phyloP scores from a whole-genome alignment of 139 green algal species.

The Coelastrella sp. region DNA sequence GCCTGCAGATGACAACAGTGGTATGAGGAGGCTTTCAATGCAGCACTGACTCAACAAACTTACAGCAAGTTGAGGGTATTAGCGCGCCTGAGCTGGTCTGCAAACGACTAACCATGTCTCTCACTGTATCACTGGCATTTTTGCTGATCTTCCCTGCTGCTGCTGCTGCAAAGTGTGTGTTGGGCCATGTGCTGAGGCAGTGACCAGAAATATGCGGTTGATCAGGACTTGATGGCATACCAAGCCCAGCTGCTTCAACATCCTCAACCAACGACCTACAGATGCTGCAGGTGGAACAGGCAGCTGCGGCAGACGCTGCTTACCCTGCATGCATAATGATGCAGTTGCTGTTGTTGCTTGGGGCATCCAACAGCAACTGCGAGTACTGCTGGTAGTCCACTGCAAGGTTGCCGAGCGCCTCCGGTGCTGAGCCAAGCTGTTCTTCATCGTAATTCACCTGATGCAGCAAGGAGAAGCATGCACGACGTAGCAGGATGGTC shows the following conservation, averaged over 20 bases:
- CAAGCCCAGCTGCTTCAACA: no score
- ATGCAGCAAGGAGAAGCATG: no score
- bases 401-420: neutral
- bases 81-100: neutral
- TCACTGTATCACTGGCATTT: neutral
- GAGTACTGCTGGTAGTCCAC: conserved; percentile 35
- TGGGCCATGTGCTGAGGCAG: neutral
- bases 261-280: neutral
- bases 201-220: neutral
- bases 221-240: no score
- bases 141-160: neutral
- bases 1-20: neutral
- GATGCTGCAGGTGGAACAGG: neutral
- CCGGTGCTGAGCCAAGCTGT: neutral
- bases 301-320: neutral
- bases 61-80: no score
- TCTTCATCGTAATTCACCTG: conserved; percentile 44
- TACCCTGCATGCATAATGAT: conserved; percentile 13
- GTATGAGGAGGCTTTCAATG: no score
- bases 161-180: no score
- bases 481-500: no score
- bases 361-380: conserved; percentile 31
- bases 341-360: neutral
- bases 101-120: neutral
- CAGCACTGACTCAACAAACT: no score